Evolutionary conservation across 2,329 filamentous ascomycete species (phyloP), one percentile per base, ranked within the genome.

Genomic region (Sordariomycetes sp.): DNA sequence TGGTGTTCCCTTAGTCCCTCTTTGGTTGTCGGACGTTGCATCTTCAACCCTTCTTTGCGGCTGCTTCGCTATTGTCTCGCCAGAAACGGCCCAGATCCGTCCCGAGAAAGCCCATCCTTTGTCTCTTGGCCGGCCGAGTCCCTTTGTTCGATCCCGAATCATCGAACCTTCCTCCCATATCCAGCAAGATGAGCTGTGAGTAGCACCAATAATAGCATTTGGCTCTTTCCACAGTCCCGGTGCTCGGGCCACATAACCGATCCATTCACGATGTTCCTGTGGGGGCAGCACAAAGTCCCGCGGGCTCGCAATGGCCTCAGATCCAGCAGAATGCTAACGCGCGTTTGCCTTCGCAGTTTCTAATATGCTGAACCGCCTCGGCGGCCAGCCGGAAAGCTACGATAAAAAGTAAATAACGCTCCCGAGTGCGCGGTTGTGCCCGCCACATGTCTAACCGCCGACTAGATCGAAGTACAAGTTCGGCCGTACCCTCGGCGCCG

Each of bases 371-470:
- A 96, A 93, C 77, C 91, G 93, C 82, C 88, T 97, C 68, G 90
- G 95, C 69, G 91, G 92, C 73, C 93, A 97, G 78, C 93, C 93
- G 65, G 91, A 96, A 66, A 97, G 90, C 77, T 99, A 99, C 79
- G 94, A 97, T 72, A 96, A 96, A 77, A 99, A 99, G 90, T 95
- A 77, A 68, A 68, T 24, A 55, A 25, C 53, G 14, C 40, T 18
- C 40, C 51, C 51, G 34, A 28, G n/a, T 37, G 25, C 43, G 43
- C 40, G 40, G 7, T 20, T 10, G 14, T 28, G 11, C 20, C 50
- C 14, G 20, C 16, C 25, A 37, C 28, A 50, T 50, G n/a, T 32
- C 54, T 59, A 62, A 62, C 66, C 72, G 69, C 62, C 65, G 52
- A 32, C 22, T 70, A 94, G 89, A 74, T 79, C 89, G 62, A 89